These are phyloP conservation scores for Lolium rigidum DNA, from an alignment of 176 grass and related monocot species.

Conservation along the genomic window DNA sequence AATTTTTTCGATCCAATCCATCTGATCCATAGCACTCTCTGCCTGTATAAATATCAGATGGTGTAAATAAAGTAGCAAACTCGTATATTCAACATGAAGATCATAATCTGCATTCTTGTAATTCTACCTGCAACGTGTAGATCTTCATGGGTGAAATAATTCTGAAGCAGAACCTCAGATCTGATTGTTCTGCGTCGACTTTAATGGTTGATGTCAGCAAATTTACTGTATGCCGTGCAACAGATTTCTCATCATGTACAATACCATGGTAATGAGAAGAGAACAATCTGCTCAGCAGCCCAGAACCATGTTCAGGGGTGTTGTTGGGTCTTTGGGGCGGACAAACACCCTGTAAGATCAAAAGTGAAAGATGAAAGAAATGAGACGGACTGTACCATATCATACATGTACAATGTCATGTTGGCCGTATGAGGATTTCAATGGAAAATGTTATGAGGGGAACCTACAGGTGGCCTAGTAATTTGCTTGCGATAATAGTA, in stretches of 20 bases:
- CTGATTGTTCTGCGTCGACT: slow-evolving; percentile 89
- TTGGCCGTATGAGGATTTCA: slow-evolving; percentile 37
- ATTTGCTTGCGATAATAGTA: slow-evolving; percentile 98
- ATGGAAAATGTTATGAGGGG: slow-evolving; percentile 25
- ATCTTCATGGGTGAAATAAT: slow-evolving; percentile 94
- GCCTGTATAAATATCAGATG: slow-evolving; percentile 64
- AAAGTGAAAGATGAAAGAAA: slow-evolving; percentile 41
- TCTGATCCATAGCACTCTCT: slow-evolving; percentile 91
- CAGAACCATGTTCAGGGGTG: slow-evolving; percentile 82
- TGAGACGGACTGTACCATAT: slow-evolving; percentile 30
- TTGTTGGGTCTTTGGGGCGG: slow-evolving; percentile 64
- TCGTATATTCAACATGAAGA: slow-evolving; percentile 36
- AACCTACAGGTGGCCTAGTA: slow-evolving; percentile 83
- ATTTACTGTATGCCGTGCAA: slow-evolving; percentile 97
- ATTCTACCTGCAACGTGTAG: slow-evolving; percentile 87
- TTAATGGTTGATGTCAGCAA: slow-evolving; percentile 97
- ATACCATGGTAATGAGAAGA: slow-evolving; percentile 98
- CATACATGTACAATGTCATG: slow-evolving; percentile 21
- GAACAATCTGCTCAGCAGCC: slow-evolving; percentile 96
- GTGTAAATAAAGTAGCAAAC: slow-evolving; percentile 41
- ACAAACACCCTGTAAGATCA: slow-evolving; percentile 64
- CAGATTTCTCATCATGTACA: slow-evolving; percentile 88
- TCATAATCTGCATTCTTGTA: slow-evolving; percentile 30
- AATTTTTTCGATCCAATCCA: slow-evolving; percentile 99
- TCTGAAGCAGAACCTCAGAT: slow-evolving; percentile 97